Evolutionary conservation across 225 moss, liverwort and hornwort species (phyloP).

Genomic region (Thuidium tamariscinum): DNA sequence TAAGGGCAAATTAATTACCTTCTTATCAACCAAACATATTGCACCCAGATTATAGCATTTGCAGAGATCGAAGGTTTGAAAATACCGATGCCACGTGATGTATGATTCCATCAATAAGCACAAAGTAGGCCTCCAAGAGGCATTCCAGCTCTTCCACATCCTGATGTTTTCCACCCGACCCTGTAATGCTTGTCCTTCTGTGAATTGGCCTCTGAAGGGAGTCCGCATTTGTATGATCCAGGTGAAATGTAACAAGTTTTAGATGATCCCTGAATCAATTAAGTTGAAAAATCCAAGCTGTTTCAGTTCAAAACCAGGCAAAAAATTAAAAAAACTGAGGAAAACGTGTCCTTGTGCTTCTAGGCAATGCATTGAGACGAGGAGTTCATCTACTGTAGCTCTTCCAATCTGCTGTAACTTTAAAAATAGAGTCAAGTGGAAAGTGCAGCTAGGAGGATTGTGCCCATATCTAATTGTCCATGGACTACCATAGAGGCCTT

Average conservation of each 20-base stretch:
- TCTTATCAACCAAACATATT: not conserved
- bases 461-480: not conserved
- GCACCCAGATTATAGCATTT: not conserved
- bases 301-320: not conserved
- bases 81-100: conserved; percentile 28
- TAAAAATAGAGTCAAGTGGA: not conserved
- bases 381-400: not conserved
- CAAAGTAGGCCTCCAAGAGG: conserved; percentile 47
- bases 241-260: conserved; percentile 1
- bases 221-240: not conserved
- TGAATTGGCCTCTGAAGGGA: not conserved
- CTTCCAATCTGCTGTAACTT: not conserved
- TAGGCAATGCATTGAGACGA: not conserved
- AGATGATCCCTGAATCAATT: not conserved
- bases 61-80: not conserved
- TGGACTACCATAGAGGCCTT: not conserved
- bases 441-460: too few species aligned
- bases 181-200: not conserved
- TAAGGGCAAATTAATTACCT: not conserved
- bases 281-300: not conserved
- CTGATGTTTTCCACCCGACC: not conserved
- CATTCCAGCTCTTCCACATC: conserved; percentile 52
- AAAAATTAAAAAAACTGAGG: fast-evolving
- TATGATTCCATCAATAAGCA: conserved; percentile 32
- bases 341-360: not conserved